Evolutionary conservation across 768 basidiomycete genomes (phyloP), one percentile per base, ranked within the genome.

Genomic region (Termitomyces sp.): DNA sequence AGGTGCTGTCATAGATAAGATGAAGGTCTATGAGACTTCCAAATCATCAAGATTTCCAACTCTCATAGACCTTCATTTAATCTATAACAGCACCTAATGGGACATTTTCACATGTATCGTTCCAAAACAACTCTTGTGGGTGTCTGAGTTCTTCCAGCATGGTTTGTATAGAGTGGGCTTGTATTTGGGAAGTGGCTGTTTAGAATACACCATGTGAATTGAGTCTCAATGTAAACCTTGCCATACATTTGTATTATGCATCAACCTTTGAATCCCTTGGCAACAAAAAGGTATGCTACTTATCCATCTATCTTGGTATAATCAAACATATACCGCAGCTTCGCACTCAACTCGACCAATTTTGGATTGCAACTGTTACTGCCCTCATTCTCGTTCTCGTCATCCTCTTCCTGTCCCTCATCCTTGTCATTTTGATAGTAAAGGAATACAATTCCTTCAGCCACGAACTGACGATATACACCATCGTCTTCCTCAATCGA

Each of bases 201-300:
- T 28, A 91, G 70, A 34, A 82, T 78, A 66, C 90, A 90, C 76
- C 82, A 84, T 0, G 86, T 85, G 54, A 75, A 78, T n/a, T 74
- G 60, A 0, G 89, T 90, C 62, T 89, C 83, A 24, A 92, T 74
- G 57, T 76, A 88, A 10, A 90, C 80, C 79, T 88, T 88, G 63
- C 89, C n/a, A n/a, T n/a, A n/a, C n/a, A n/a, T n/a, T n/a, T 90
- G 61, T 22, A 48, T 10, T n/a, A 20, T 56, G 56, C 12, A 20
- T 20, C 13, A 29, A 42, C 20, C 60, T 42, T 33, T 53, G 44
- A 37, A 33, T 20, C 8, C 16, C 28, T 54, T 31, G 50, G 13
- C 36, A 15, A 58, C 29, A 54, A 44, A 0, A 47, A 42, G 62
- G 1, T 48, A 52, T 49, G 31, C 61, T 26, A 69, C 86, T 57